Evolutionary conservation across 176 grass and related monocot genomes (phyloP).

Genomic region (Hordeum marinum): DNA sequence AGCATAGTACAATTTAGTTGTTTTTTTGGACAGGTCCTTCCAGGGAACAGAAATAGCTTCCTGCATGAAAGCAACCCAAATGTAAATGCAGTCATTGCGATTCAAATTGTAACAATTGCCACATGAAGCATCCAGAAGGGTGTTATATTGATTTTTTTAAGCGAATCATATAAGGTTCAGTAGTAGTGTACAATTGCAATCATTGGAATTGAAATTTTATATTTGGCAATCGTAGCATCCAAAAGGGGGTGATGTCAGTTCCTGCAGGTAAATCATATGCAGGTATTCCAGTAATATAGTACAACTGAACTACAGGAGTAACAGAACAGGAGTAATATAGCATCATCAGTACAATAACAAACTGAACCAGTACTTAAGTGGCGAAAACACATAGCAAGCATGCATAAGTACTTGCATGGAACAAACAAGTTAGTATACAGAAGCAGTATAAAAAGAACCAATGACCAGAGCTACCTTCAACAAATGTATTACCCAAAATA

Average conservation of each 20-base stretch:
- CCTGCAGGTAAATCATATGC: background rate
- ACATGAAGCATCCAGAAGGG: background rate
- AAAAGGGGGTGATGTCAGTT: background rate
- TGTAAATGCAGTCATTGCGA: background rate
- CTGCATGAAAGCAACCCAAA: slow-evolving; percentile 24
- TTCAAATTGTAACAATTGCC: background rate
- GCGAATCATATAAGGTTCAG: background rate
- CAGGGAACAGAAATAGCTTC: slow-evolving; percentile 80
- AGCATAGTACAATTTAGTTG: slow-evolving; percentile 67
- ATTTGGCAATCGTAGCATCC: background rate
- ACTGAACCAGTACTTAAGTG: background rate
- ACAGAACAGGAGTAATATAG: background rate
- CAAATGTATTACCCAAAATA: background rate
- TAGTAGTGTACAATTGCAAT: background rate
- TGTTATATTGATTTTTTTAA: background rate
- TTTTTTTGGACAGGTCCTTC: slow-evolving; percentile 66
- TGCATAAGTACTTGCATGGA: background rate
- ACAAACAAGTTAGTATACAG: background rate
- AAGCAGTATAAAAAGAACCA: background rate
- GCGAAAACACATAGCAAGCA: background rate
- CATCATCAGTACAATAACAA: background rate
- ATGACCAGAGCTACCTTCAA: background rate
- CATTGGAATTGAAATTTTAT: background rate
- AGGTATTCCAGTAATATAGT: background rate
- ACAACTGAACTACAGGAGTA: background rate